phyloP scores from a whole-genome alignment of 768 basidiomycete genomes.

The Lactarius hengduanensis region DNA sequence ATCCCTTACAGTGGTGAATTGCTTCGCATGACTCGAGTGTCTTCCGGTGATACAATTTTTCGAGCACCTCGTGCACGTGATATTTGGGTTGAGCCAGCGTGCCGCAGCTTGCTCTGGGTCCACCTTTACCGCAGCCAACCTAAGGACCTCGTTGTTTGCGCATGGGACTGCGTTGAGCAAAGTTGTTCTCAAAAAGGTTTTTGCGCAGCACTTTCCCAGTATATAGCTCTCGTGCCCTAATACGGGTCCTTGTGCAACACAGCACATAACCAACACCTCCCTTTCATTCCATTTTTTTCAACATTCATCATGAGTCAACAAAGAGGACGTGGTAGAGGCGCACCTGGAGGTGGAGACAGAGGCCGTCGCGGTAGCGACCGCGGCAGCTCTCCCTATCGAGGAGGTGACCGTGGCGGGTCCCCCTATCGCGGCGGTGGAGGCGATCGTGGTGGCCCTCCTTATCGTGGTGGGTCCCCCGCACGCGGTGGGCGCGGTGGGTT shows the following conservation, averaged over 20 bases:
- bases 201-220: not conserved
- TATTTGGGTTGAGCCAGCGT: not conserved
- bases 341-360: slow-evolving; percentile 17
- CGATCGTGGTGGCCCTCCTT: slow-evolving; percentile 10
- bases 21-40: not conserved
- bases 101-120: too few species aligned
- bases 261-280: not conserved
- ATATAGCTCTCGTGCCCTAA: not conserved
- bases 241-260: not conserved
- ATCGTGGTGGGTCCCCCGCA: slow-evolving; percentile 16
- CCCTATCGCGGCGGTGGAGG: slow-evolving; percentile 21
- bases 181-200: too few species aligned
- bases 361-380: slow-evolving; percentile 23
- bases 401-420: slow-evolving; percentile 12
- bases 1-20: too few species aligned
- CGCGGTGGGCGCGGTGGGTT: slow-evolving; percentile 28
- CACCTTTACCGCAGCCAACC: not conserved
- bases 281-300: not conserved
- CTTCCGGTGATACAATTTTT: not conserved
- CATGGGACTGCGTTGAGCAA: not conserved
- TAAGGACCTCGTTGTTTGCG: not conserved
- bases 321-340: slow-evolving; percentile 27
- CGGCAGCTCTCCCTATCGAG: slow-evolving; percentile 13
- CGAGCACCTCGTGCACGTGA: not conserved
- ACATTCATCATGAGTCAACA: slow-evolving; percentile 15